Percentiles rank a stretch among this genome's conserved stretches.
Evolutionary conservation across 495 filamentous ascomycete species (phyloP).

Genomic region (Podospora anserina): DNA sequence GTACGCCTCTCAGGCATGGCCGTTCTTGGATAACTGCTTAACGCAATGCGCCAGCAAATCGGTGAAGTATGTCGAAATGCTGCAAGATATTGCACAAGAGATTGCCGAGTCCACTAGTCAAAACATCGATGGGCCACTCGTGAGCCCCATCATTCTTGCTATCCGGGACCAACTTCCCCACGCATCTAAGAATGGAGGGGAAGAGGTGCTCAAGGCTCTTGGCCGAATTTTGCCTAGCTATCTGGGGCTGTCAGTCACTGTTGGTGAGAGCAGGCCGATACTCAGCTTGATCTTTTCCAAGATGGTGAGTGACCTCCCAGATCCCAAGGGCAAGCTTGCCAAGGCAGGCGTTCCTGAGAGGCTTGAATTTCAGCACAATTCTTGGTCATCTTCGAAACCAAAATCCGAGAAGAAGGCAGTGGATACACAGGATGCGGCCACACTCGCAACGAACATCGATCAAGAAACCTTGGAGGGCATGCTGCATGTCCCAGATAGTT

Average conservation of each 20-base stretch:
- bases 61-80: conserved; percentile 67
- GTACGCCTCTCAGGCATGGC: conserved; percentile 36
- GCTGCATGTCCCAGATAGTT: conserved; percentile 34
- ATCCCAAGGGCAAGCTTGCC: conserved; percentile 21
- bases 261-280: conserved; percentile 40
- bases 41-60: conserved; percentile 65
- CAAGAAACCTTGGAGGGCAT: conserved; percentile 29
- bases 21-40: conserved; percentile 78
- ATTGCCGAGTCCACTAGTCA: conserved; percentile 17
- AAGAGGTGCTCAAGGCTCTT: conserved; percentile 39
- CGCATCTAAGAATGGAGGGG: conserved; percentile 49
- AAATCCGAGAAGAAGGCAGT: neutral
- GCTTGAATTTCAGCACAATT: conserved; percentile 19
- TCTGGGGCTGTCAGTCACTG: conserved; percentile 42
- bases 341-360: conserved; percentile 17
- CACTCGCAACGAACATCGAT: conserved; percentile 12
- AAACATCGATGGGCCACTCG: conserved; percentile 1
- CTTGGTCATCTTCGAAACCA: conserved; percentile 11
- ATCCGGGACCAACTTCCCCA: conserved; percentile 78
- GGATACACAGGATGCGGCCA: neutral
- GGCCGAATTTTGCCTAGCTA: conserved; percentile 59
- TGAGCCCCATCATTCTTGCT: conserved; percentile 56
- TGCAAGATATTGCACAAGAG: conserved; percentile 37
- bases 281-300: conserved; percentile 35
- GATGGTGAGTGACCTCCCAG: conserved; percentile 23